Evolutionary conservation across 305 asterid species (phyloP).

Genomic region (Fraxinus floribunda): DNA sequence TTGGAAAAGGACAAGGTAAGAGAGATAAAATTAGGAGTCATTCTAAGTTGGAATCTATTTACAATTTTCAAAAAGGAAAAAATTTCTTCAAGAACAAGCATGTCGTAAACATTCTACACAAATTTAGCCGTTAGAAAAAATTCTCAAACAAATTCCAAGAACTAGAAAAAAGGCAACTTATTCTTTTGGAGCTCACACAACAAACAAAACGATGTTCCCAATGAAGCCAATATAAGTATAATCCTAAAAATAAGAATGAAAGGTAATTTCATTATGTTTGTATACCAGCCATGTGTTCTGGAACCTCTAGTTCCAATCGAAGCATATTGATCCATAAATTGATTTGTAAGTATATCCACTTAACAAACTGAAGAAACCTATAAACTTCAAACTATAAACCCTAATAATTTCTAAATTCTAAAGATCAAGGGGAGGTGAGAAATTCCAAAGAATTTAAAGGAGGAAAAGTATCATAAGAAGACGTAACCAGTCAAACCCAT

Average conservation of each 20-base stretch:
- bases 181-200: not conserved
- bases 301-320: not conserved
- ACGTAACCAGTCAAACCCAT: not conserved
- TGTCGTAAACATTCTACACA: not conserved
- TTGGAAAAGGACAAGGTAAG: not conserved
- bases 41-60: not conserved
- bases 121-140: not conserved
- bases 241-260: not conserved
- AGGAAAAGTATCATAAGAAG: not conserved
- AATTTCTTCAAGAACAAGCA: not conserved
- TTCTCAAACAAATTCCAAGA: not conserved
- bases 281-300: not conserved
- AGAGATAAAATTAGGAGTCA: not conserved
- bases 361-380: not conserved
- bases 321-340: not conserved
- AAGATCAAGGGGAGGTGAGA: not conserved
- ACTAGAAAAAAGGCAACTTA: not conserved
- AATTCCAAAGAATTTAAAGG: not conserved
- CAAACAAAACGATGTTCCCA: not conserved
- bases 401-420: not conserved
- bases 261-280: not conserved
- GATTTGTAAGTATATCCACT: not conserved
- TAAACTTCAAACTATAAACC: not conserved
- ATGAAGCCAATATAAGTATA: not conserved
- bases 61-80: not conserved